Evolutionary conservation across 2,329 filamentous ascomycete species (phyloP).

Genomic region (Fusarium duplospermum): DNA sequence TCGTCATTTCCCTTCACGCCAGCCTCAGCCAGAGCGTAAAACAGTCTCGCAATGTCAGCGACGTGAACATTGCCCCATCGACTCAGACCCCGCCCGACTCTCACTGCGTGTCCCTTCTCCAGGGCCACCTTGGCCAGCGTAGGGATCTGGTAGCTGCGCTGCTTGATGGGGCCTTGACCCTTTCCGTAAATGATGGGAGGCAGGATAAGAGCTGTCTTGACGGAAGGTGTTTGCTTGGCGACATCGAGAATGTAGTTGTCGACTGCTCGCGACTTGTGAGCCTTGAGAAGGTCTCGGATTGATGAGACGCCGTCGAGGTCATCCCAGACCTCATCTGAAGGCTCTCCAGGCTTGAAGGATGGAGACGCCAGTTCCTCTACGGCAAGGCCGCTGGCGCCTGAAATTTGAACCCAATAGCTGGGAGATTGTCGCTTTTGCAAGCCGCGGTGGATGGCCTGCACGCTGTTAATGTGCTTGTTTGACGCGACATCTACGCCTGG

Average conservation of each 20-base stretch:
- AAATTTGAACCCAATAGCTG: slow-evolving; percentile 50
- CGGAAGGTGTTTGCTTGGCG: slow-evolving; percentile 35
- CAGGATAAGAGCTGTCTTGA: slow-evolving; percentile 51
- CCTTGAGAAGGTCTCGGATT: slow-evolving; percentile 43
- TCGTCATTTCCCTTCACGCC: slow-evolving; percentile 38
- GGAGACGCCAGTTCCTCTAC: slow-evolving; percentile 48
- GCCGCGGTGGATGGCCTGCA: slow-evolving; percentile 46
- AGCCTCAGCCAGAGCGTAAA: slow-evolving; percentile 46
- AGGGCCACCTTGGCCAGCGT: slow-evolving; percentile 50
- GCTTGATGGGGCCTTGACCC: slow-evolving; percentile 52
- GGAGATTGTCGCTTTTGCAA: slow-evolving; percentile 31
- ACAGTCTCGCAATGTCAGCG: slow-evolving; percentile 47
- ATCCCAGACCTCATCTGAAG: slow-evolving; percentile 47
- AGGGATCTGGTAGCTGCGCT: slow-evolving; percentile 56
- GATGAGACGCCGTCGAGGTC: slow-evolving; percentile 47
- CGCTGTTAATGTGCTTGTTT: slow-evolving; percentile 46
- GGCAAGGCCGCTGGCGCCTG: slow-evolving; percentile 51
- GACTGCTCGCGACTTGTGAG: slow-evolving; percentile 45
- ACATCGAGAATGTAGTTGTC: slow-evolving; percentile 52
- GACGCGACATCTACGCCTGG: slow-evolving; percentile 46
- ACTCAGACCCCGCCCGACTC: slow-evolving; percentile 49
- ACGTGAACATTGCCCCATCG: slow-evolving; percentile 53
- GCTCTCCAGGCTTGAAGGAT: slow-evolving; percentile 46
- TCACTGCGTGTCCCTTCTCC: slow-evolving; percentile 46
- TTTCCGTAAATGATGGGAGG: slow-evolving; percentile 55